A percentile compares a stretch with the other conserved stretches of the same genome.
These are phyloP conservation scores for Saccharomycopsis amapae DNA, from an alignment of 805 yeast species.

Conservation along the genomic window DNA sequence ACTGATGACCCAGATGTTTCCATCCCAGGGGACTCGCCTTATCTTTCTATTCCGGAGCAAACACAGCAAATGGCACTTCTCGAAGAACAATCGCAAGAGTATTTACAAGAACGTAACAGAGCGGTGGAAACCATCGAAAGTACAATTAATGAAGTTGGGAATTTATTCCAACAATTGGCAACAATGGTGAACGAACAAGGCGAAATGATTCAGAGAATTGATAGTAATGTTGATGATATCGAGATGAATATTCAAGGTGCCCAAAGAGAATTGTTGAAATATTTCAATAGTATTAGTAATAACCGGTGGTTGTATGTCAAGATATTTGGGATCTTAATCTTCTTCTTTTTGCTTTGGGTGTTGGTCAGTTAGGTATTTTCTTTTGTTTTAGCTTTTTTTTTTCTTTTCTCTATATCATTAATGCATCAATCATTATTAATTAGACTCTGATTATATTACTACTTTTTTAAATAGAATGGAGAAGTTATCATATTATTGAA, in stretches of 20 bases:
- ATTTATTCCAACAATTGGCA: constrained; percentile 87
- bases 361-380: constrained; percentile 46
- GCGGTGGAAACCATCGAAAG: constrained; percentile 96
- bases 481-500: no score
- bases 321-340: constrained; percentile 78
- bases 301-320: constrained; percentile 90
- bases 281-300: constrained; percentile 78
- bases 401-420: background rate
- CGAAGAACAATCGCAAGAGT: constrained; percentile 71
- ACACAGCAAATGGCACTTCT: constrained; percentile 74
- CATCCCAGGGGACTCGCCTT: constrained; percentile 26
- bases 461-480: no score
- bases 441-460: no score
- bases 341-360: constrained; percentile 74
- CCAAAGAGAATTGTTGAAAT: constrained; percentile 85
- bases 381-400: constrained; percentile 2
- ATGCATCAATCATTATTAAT: no score
- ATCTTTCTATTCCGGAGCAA: constrained; percentile 73
- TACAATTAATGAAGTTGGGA: constrained; percentile 96
- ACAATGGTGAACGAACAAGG: constrained; percentile 98
- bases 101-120: constrained; percentile 72
- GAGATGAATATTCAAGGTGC: constrained; percentile 87
- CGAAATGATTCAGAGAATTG: constrained; percentile 91
- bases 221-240: constrained; percentile 90
- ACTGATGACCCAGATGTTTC: constrained; percentile 27